phyloP scores from a whole-genome alignment of 305 asterid species.

The Fraxinus platypoda region DNA sequence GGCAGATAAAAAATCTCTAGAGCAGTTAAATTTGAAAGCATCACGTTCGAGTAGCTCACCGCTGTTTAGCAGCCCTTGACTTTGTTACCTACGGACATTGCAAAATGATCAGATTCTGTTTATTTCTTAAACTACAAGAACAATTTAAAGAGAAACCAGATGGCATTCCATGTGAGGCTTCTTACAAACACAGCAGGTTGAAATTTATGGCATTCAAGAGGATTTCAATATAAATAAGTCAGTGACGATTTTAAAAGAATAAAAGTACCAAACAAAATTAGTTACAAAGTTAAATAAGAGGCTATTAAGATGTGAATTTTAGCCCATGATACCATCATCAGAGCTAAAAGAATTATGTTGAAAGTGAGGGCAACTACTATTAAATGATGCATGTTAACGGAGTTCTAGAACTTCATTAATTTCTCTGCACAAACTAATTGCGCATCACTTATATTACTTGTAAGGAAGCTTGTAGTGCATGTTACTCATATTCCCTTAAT shows the following conservation, averaged over 20 bases:
- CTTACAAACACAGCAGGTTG: neutral
- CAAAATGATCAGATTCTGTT: slow-evolving; percentile 30
- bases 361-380: neutral
- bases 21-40: neutral
- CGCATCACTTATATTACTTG: neutral
- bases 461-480: neutral
- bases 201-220: neutral
- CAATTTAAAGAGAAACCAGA: slow-evolving; percentile 1
- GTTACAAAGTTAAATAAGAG: neutral
- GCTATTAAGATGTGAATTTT: neutral
- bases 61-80: slow-evolving; percentile 51
- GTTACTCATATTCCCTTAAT: slow-evolving; percentile 1
- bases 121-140: neutral
- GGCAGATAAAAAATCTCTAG: neutral
- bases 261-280: neutral
- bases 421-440: neutral
- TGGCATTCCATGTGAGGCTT: slow-evolving; percentile 8
- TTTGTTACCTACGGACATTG: slow-evolving; percentile 47
- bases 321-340: neutral
- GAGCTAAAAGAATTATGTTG: neutral
- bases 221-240: neutral
- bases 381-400: neutral
- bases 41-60: slow-evolving; percentile 46
- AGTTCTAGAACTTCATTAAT: neutral
- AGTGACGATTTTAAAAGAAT: neutral